A percentile compares a stretch with the other conserved stretches of the same genome.
These are phyloP conservation scores for Monilinia vaccinii-corymbosi DNA, from an alignment of 2,329 filamentous ascomycete genomes.

Conservation along the genomic window DNA sequence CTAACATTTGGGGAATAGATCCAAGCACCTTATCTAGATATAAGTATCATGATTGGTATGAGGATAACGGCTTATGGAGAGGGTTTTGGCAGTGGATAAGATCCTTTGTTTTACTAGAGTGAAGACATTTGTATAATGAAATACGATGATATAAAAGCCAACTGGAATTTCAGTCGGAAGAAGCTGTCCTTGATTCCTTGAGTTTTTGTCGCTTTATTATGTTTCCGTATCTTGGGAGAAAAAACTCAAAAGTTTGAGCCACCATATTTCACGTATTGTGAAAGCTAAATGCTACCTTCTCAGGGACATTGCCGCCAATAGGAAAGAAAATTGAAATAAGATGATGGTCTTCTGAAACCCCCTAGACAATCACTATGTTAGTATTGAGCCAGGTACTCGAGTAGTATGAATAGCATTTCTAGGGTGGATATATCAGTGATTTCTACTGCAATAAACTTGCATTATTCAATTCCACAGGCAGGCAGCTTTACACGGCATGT, in stretches of 20 bases:
- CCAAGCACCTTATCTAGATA: conserved; percentile 58
- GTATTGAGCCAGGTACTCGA: too few relatives aligned
- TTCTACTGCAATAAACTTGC: too few relatives aligned
- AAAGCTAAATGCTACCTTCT: not conserved
- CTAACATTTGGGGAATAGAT: conserved; percentile 34
- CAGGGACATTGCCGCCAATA: not conserved
- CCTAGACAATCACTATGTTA: not conserved
- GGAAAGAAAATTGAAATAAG: not conserved
- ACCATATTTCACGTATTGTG: not conserved
- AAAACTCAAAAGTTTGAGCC: not conserved
- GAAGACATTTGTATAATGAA: conserved; percentile 23
- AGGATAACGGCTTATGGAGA: conserved; percentile 6
- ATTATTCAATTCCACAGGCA: too few relatives aligned
- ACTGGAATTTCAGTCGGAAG: not conserved
- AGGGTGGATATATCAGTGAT: too few relatives aligned
- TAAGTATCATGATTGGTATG: not conserved
- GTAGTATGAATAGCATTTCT: too few relatives aligned
- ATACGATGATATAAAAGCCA: not conserved
- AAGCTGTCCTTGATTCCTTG: not conserved
- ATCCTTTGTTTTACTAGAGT: conserved; percentile 24
- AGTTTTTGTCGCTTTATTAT: not conserved
- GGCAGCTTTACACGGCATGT: not conserved
- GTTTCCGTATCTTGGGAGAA: not conserved
- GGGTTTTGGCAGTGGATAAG: conserved; percentile 13
- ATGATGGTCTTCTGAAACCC: too few relatives aligned